Conservation (phyloP, 2,329 filamentous ascomycete species). For the Pyricularia sp. region DNA sequence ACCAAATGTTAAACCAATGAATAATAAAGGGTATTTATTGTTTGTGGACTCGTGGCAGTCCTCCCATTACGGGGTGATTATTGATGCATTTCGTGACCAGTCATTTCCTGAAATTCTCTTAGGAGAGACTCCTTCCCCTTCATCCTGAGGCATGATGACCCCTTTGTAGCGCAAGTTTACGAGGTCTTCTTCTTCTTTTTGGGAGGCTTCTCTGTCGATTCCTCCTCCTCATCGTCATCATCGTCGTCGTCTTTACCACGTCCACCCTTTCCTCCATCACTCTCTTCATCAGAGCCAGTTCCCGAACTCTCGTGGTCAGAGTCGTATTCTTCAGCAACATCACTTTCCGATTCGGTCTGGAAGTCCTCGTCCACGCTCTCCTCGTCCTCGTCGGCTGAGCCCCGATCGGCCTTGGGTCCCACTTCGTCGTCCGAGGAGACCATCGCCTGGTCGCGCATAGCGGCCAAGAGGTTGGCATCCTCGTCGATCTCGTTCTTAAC, state of each 20-base stretch:
- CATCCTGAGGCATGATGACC: background rate
- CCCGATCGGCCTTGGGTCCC: slow-evolving; percentile 58
- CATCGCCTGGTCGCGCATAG: slow-evolving; percentile 72
- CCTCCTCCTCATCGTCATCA: slow-evolving; percentile 29
- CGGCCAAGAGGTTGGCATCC: slow-evolving; percentile 69
- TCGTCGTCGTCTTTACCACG: slow-evolving; percentile 33
- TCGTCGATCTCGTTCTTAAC: slow-evolving; percentile 99
- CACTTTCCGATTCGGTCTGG: slow-evolving; percentile 78
- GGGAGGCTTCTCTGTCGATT: slow-evolving; percentile 22
- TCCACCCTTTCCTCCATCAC: slow-evolving; percentile 22
- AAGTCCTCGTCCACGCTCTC: slow-evolving; percentile 96
- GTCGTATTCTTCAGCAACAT: slow-evolving; percentile 94
- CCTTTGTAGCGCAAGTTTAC: slow-evolving; percentile 6
- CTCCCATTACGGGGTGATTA: background rate
- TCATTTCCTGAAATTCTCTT: background rate
- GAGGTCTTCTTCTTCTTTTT: slow-evolving; percentile 31
- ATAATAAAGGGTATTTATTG: background rate
- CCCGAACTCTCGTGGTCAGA: slow-evolving; percentile 80
- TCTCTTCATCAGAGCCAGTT: slow-evolving; percentile 42
- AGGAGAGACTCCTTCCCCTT: background rate
- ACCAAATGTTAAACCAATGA: no score
- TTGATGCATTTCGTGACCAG: background rate
- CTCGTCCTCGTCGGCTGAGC: slow-evolving; percentile 89
- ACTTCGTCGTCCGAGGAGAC: slow-evolving; percentile 75
- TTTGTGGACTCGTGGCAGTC: background rate